Evolutionary conservation across 2,329 filamentous ascomycete species (phyloP).

Genomic region (Botrytis hyacinthi): DNA sequence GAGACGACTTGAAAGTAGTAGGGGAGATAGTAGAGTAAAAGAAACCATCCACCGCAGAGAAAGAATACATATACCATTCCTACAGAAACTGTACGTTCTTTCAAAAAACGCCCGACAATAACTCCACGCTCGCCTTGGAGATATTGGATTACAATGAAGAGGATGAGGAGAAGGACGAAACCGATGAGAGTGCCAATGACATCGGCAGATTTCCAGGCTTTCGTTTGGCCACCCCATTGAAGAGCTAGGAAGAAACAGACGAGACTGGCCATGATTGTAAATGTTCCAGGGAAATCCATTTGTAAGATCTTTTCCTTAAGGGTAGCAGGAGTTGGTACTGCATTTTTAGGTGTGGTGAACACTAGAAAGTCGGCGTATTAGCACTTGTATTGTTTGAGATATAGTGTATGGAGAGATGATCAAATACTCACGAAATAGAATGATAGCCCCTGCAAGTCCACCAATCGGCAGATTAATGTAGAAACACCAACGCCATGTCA

Average conservation of each 20-base stretch:
- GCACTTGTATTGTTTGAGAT: background rate
- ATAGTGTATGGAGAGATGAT: background rate
- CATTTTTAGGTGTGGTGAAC: conserved; percentile 41
- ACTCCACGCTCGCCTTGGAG: conserved; percentile 50
- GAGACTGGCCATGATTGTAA: conserved; percentile 47
- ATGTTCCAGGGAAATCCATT: conserved; percentile 48
- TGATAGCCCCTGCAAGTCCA: conserved; percentile 37
- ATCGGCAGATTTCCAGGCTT: conserved; percentile 44
- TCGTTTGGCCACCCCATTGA: conserved; percentile 48
- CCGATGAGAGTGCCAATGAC: conserved; percentile 48
- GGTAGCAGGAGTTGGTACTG: conserved; percentile 41
- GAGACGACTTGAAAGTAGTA: conserved; percentile 50
- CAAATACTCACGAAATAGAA: conserved; percentile 7
- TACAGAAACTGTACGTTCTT: conserved; percentile 45
- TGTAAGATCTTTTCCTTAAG: conserved; percentile 48
- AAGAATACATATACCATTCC: conserved; percentile 45
- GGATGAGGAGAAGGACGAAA: conserved; percentile 36
- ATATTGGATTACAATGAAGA: conserved; percentile 43
- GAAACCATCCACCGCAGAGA: conserved; percentile 46
- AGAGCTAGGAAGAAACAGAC: conserved; percentile 48
- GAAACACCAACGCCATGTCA: conserved; percentile 56
- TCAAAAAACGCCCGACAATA: conserved; percentile 48
- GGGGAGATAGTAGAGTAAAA: conserved; percentile 49
- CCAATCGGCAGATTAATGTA: conserved; percentile 37
- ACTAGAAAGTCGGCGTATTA: background rate